phyloP scores from a whole-genome alignment of 345 rosid genomes.

The Laguncularia racemosa region DNA sequence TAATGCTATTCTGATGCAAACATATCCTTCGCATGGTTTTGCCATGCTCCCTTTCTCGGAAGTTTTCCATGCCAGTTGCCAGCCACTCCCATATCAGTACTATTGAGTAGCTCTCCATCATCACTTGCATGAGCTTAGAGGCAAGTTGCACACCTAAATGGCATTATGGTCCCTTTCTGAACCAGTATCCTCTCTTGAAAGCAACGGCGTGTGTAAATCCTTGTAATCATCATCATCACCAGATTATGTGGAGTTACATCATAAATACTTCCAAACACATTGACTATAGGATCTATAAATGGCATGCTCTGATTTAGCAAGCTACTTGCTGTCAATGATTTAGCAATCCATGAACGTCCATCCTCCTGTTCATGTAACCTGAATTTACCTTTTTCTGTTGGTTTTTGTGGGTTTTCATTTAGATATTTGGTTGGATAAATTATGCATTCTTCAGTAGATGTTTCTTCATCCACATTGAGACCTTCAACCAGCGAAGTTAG shows the following conservation, averaged over 20 bases:
- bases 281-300: constrained; percentile 31
- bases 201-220: constrained; percentile 18
- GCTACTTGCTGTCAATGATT: constrained; percentile 21
- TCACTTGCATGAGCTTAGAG: constrained; percentile 13
- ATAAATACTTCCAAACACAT: constrained; percentile 31
- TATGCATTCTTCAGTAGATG: constrained; percentile 24
- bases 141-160: constrained; percentile 4
- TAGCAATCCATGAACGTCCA: constrained; percentile 14
- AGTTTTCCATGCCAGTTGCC: constrained; percentile 31
- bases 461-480: constrained; percentile 22
- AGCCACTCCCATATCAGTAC: constrained; percentile 27
- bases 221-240: constrained; percentile 12
- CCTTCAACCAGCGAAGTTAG: constrained; percentile 36
- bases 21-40: constrained; percentile 24
- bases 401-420: neutral
- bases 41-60: constrained; percentile 13
- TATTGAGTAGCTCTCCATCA: constrained; percentile 11
- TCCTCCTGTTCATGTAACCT: constrained; percentile 13
- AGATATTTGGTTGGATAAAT: constrained; percentile 17
- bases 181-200: constrained; percentile 5
- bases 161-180: constrained; percentile 9
- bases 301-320: constrained; percentile 10
- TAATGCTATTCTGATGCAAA: constrained; percentile 14
- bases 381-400: constrained; percentile 10
- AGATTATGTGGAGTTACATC: constrained; percentile 13